A percentile compares a stretch with the other conserved stretches of the same genome.
Evolutionary conservation across 805 yeast species (phyloP).

Genomic region (Candida ipomoeae): DNA sequence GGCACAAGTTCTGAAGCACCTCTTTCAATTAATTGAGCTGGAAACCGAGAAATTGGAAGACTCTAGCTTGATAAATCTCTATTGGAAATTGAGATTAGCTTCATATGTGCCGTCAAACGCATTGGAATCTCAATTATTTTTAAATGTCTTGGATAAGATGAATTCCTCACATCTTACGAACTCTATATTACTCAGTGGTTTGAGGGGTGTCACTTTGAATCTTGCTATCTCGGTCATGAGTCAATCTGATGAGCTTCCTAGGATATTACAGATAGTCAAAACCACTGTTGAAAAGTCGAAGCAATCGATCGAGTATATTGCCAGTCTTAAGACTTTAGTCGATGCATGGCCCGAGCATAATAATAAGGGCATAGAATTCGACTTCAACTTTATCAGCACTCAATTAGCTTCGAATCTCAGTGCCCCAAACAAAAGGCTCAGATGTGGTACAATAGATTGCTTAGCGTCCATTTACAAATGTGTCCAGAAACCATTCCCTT

Average conservation of each 20-base stretch:
- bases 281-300: not conserved
- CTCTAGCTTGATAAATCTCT: not conserved
- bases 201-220: not conserved
- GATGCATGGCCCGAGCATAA: not conserved
- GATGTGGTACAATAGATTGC: constrained; percentile 41
- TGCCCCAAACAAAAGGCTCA: not conserved
- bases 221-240: not conserved
- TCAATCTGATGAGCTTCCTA: not conserved
- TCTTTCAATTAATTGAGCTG: not conserved
- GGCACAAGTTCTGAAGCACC: not conserved
- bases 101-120: not conserved
- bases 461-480: constrained; percentile 29
- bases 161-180: not conserved
- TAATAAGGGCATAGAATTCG: not conserved
- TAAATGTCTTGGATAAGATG: not conserved
- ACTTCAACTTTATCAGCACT: not conserved
- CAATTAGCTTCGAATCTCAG: constrained; percentile 1
- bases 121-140: not conserved
- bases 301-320: not conserved
- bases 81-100: constrained; percentile 3
- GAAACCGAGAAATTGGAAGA: not conserved
- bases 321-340: not conserved
- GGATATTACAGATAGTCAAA: not conserved
- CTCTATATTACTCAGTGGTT: not conserved
- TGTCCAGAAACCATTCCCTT: constrained; percentile 27